Percentiles rank a stretch among this genome's conserved stretches.
phyloP scores from a whole-genome alignment of 2,329 filamentous ascomycete species.

The Geosmithia flava region DNA sequence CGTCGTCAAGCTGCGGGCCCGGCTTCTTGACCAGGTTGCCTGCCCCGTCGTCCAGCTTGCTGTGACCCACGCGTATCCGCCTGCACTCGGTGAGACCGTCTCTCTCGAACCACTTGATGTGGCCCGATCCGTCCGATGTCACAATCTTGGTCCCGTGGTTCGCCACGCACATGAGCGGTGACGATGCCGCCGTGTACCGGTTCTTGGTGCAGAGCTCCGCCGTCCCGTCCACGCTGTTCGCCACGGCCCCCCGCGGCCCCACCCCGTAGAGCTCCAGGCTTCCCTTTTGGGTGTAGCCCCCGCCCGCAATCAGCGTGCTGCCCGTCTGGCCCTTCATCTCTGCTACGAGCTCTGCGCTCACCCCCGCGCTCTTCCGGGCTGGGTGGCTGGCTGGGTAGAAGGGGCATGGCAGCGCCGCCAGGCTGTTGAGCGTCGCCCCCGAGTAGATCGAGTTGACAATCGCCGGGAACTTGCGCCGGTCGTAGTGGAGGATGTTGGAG shows the following conservation, averaged over 20 bases:
- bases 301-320: slow-evolving; percentile 66
- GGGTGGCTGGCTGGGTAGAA: slow-evolving; percentile 52
- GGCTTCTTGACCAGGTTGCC: too few species aligned
- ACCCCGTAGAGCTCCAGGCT: slow-evolving; percentile 78
- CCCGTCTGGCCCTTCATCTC: slow-evolving; percentile 42
- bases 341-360: slow-evolving; percentile 40
- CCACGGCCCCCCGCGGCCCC: slow-evolving; percentile 10
- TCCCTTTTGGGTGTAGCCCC: slow-evolving; percentile 85
- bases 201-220: slow-evolving; percentile 55
- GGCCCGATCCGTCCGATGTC: slow-evolving; percentile 72
- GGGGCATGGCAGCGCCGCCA: slow-evolving; percentile 57
- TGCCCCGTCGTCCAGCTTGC: slow-evolving; percentile 38
- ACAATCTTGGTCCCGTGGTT: slow-evolving; percentile 74
- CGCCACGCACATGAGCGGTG: slow-evolving; percentile 70
- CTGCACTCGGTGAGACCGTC: slow-evolving; percentile 58
- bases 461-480: slow-evolving; percentile 71
- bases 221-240: slow-evolving; percentile 6
- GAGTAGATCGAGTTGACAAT: slow-evolving; percentile 72
- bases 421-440: slow-evolving; percentile 63
- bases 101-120: slow-evolving; percentile 82
- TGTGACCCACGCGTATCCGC: slow-evolving; percentile 40
- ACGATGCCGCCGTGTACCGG: slow-evolving; percentile 67
- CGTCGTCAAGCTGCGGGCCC: slow-evolving; percentile 49
- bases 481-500: slow-evolving; percentile 78
- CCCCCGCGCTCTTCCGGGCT: slow-evolving; percentile 37